Conservation (phyloP, 352 stramenopile species). For the Globisporangium recalcitrans region DNA sequence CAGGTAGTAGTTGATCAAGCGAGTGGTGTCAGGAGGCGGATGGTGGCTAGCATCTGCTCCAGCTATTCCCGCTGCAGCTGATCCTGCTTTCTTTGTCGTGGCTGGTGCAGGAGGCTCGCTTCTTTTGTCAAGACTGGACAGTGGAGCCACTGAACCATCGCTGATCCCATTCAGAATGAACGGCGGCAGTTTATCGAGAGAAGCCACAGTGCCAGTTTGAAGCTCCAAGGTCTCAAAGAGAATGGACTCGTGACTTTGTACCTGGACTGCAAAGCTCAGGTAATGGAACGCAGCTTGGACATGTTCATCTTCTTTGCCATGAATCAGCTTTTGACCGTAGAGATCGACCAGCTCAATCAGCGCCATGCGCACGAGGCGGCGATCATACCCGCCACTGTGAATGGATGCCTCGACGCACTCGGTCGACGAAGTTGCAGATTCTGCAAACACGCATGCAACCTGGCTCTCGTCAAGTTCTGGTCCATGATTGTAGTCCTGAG, state of each 20-base stretch:
- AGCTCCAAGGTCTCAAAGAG: conserved; percentile 65
- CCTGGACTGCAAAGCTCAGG: conserved; percentile 39
- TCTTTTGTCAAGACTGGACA: conserved; percentile 5
- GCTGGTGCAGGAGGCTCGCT: not conserved
- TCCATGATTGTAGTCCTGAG: not conserved
- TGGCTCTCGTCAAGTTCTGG: not conserved
- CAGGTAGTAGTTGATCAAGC: conserved; percentile 63
- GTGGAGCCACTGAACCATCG: not conserved
- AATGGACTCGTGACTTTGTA: conserved; percentile 35
- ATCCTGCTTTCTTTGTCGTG: conserved; percentile 7
- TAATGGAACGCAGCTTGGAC: conserved; percentile 73
- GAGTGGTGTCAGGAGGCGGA: conserved; percentile 14
- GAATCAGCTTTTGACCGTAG: conserved; percentile 40
- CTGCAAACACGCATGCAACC: conserved; percentile 2
- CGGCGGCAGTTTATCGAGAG: conserved; percentile 40
- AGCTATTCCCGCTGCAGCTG: not conserved
- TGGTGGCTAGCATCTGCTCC: not conserved
- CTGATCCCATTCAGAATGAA: conserved; percentile 34
- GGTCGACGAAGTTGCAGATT: conserved; percentile 16
- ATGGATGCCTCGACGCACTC: conserved; percentile 43
- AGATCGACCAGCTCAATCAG: conserved; percentile 65
- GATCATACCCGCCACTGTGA: conserved; percentile 47
- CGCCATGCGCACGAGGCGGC: conserved; percentile 38
- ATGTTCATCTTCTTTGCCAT: conserved; percentile 39
- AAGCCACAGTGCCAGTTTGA: conserved; percentile 34